Percentiles rank a stretch among this genome's conserved stretches.
phyloP scores from a whole-genome alignment of 2,329 filamentous ascomycete species.

The Aspergillus flavus region DNA sequence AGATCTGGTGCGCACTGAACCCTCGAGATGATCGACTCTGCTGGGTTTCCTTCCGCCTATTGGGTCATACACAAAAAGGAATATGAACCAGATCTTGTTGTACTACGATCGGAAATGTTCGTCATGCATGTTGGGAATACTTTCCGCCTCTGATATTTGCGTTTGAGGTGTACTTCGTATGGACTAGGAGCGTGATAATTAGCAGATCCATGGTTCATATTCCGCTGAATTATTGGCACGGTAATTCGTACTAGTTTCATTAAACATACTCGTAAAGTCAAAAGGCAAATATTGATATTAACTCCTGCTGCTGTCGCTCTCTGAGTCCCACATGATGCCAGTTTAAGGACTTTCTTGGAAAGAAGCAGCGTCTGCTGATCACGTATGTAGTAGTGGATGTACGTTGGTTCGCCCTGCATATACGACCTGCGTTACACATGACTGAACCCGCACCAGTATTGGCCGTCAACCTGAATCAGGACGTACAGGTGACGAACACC shows the following conservation, averaged over 20 bases:
- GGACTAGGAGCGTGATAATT: neutral
- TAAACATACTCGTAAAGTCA: neutral
- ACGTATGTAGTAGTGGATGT: neutral
- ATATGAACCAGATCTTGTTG: neutral
- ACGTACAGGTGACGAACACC: neutral
- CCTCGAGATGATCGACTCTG: neutral
- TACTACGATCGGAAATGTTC: constrained; percentile 1
- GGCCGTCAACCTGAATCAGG: neutral
- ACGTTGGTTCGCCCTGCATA: neutral
- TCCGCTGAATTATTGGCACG: neutral
- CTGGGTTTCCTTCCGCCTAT: neutral
- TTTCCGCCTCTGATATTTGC: neutral
- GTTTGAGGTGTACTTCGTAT: too few species aligned
- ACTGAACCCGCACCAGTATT: neutral
- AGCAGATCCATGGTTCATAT: neutral
- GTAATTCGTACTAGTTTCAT: neutral
- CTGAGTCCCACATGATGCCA: neutral
- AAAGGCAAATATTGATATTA: neutral
- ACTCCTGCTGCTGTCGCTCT: neutral
- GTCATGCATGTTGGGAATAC: neutral
- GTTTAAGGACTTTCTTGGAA: neutral
- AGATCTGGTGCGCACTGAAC: neutral
- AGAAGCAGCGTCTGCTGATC: too few species aligned
- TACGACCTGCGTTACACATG: neutral
- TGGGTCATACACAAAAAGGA: neutral